Evolutionary conservation across 2,329 filamentous ascomycete genomes (phyloP), one percentile per base, ranked within the genome.

Genomic region (Dactylellina sp.): DNA sequence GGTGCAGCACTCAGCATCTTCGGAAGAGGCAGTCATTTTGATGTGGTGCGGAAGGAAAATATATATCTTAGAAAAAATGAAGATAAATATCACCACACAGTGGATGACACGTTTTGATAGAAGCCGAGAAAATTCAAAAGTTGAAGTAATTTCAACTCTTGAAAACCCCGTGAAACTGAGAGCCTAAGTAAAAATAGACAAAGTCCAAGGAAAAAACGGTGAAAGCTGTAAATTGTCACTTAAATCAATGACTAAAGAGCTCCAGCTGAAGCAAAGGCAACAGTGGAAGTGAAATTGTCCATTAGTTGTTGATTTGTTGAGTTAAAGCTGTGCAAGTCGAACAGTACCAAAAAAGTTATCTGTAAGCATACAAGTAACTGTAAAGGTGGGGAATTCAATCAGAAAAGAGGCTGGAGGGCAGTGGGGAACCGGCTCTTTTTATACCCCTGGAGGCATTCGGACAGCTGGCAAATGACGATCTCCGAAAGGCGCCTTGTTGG

Each of bases 81-180:
- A 55, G 55, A 65, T 71, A 72, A 60, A 72, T 72, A 72, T 72
- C 46, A 61, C 44, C 53, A 42, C 46, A 32, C n/a, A 6, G 18
- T 46, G 16, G 28, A 20, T 49, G 60, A 49, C 37, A 39, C 24
- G 24, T 44, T 22, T 16, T 16, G 46, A 11, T 50, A n/a, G 24
- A 46, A 42, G 24, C 25, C 37, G 46, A 11, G 39, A 32, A 9
- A 1, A 37, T 35, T 32, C 39, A 32, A 32, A 9, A 9, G 28
- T 32, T 32, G 9, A 32, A 9, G 28, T 5, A 5, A 32, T 32
- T 32, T 32, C 28, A 32, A 32, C 28, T 4, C 5, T 5, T 32
- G 28, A 32, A 32, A 37, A 20, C 39, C 2, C n/a, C n/a, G n/a
- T 39, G 16, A 61, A 70, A 32, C 53, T 53, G 47, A 35, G 6